Evolutionary conservation across 2,329 filamentous ascomycete genomes (phyloP), one percentile per base, ranked within the genome.

Genomic region (Xylariaceae sp.): DNA sequence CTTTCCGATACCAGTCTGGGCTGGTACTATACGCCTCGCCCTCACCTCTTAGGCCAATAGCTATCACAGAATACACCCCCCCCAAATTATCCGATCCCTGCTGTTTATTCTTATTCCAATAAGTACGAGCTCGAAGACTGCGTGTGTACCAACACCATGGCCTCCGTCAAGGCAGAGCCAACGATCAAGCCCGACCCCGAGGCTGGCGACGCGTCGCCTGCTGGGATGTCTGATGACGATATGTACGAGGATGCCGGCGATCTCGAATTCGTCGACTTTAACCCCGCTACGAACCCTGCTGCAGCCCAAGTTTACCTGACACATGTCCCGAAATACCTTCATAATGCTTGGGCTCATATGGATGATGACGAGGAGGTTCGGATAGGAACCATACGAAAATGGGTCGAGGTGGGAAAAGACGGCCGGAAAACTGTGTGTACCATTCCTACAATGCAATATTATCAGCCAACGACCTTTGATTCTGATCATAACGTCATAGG

Each of bases 321-420:
- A 46, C 87, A 90, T 60, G 79, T 96, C 36, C 91, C 92, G 16
- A 85, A 85, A 59, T 88, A 89, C 68, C 79, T 96, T 52, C 94
- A 91, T 85, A 84, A 93, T 62, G 82, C 86, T 37, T 95, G 92
- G 89, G 74, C 77, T 53, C 80, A 86, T 61, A 74, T 95, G 11
- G 87, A 90, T 64, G 89, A 93, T 58, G 87, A 95, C 62, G 87
- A 88, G 51, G 88, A 92, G 73, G 88, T 96, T 59, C 82, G 88
- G 69, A 83, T 96, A 59, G 91, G 91, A 37, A 93, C 85, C 24
- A 78, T 96, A 66, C 78, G 83, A 49, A 81, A 79, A 57, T 85
- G 81, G 80, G 75, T 70, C 50, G 79, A 81, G 58, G 68, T 68
- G 36, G 81, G 80, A n/a, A 75, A 79, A 20, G 77, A 55, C 37